Evolutionary conservation across 768 basidiomycete genomes (phyloP).

Genomic region (Suillus cothurnatus): DNA sequence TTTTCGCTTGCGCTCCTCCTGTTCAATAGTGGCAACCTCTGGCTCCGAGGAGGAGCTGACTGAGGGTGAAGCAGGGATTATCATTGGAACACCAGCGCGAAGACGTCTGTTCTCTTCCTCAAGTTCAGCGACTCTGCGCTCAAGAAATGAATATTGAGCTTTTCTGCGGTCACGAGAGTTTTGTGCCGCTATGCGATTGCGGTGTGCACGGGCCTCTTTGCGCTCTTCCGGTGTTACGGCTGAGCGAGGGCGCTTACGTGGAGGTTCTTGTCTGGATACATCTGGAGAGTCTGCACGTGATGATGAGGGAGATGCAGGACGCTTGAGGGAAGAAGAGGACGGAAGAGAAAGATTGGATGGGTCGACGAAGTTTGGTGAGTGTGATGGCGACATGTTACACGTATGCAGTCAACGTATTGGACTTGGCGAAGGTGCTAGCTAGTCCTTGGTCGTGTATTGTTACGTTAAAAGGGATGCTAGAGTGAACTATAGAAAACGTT

Average conservation of each 20-base stretch:
- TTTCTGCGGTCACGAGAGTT: slow-evolving; percentile 91
- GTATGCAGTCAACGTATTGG: slow-evolving; percentile 3
- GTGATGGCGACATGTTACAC: slow-evolving; percentile 25
- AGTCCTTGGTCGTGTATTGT: slow-evolving; percentile 1
- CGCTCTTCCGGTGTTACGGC: slow-evolving; percentile 71
- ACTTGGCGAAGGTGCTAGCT: not conserved
- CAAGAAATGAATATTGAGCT: slow-evolving; percentile 73
- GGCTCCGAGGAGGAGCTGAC: slow-evolving; percentile 17
- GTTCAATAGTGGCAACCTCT: slow-evolving; percentile 27
- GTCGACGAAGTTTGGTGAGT: slow-evolving; percentile 34
- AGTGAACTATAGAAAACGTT: not conserved
- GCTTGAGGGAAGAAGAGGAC: slow-evolving; percentile 35
- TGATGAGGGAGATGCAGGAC: slow-evolving; percentile 29
- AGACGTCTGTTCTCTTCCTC: slow-evolving; percentile 84
- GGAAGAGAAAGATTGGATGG: slow-evolving; percentile 43
- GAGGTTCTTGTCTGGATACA: slow-evolving; percentile 41
- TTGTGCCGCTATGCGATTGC: slow-evolving; percentile 93
- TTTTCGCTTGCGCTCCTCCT: slow-evolving; percentile 34
- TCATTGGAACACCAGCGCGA: slow-evolving; percentile 49
- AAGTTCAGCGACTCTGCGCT: slow-evolving; percentile 67
- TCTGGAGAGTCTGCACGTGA: slow-evolving; percentile 19
- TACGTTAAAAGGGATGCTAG: not conserved
- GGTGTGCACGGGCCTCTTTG: slow-evolving; percentile 85
- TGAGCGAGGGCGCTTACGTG: slow-evolving; percentile 76
- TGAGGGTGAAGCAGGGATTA: slow-evolving; percentile 25